These are phyloP conservation scores for Avena atlantica DNA, from an alignment of 176 grass and related monocot genomes.

Conservation along the genomic window DNA sequence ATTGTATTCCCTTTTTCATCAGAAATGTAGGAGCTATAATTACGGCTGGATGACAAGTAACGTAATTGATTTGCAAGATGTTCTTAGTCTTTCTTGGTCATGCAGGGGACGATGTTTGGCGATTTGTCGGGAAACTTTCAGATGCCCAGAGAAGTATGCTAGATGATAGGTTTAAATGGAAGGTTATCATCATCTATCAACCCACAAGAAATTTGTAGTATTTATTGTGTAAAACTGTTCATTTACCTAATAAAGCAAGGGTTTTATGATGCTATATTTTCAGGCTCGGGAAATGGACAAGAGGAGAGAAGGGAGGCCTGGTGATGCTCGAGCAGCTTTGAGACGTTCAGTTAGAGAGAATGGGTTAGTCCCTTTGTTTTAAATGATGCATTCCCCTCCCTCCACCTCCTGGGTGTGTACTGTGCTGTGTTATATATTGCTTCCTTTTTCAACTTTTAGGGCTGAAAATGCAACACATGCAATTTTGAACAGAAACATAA, in stretches of 20 bases:
- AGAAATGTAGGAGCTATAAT: background rate
- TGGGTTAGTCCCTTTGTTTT: conserved; percentile 56
- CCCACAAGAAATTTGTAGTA: background rate
- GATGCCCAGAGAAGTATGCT: conserved; percentile 99
- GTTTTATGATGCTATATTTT: conserved; percentile 25
- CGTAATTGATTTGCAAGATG: conserved; percentile 24
- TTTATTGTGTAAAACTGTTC: conserved; percentile 25
- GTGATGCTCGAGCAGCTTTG: conserved; percentile 89
- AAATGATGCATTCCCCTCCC: conserved; percentile 8
- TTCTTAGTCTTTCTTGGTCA: conserved; percentile 36
- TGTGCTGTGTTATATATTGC: background rate
- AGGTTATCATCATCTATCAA: conserved; percentile 66
- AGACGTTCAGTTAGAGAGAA: conserved; percentile 97
- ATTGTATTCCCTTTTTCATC: background rate
- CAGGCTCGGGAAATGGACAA: conserved; percentile 99
- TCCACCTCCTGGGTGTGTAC: background rate
- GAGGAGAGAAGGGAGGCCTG: conserved; percentile 92
- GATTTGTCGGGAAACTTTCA: conserved; percentile 97
- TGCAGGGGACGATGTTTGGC: conserved; percentile 96
- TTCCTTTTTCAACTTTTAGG: background rate
- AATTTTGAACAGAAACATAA: conserved; percentile 15
- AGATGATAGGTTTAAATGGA: conserved; percentile 99
- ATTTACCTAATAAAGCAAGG: background rate
- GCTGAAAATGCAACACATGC: background rate
- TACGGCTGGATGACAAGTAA: background rate